Conservation (phyloP, 164 flowering plant genomes). For the Vitis riparia region DNA sequence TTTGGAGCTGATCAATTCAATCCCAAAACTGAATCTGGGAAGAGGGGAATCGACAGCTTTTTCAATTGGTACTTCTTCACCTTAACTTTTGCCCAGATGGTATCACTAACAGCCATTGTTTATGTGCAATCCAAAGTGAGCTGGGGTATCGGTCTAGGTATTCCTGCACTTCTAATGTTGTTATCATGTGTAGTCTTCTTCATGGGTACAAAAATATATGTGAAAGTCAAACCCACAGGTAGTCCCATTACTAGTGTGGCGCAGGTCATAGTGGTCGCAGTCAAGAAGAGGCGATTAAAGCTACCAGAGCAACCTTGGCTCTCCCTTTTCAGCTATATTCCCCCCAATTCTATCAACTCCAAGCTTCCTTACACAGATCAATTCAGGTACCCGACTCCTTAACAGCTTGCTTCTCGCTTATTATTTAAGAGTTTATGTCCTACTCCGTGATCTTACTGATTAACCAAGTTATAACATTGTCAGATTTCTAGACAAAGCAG, state of each 20-base stretch:
- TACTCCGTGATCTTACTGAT: background rate
- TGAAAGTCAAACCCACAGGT: slow-evolving; percentile 68
- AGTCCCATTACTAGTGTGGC: slow-evolving; percentile 57
- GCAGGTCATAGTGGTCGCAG: slow-evolving; percentile 62
- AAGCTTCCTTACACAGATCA: slow-evolving; percentile 63
- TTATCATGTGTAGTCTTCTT: slow-evolving; percentile 57
- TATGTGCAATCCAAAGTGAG: slow-evolving; percentile 73
- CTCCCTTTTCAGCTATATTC: slow-evolving; percentile 43
- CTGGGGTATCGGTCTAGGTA: slow-evolving; percentile 73
- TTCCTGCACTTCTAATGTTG: slow-evolving; percentile 69
- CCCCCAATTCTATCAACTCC: slow-evolving; percentile 47
- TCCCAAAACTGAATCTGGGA: slow-evolving; percentile 71
- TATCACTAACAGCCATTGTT: slow-evolving; percentile 72
- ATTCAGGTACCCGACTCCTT: slow-evolving; percentile 53
- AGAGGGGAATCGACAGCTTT: slow-evolving; percentile 74
- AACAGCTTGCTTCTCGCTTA: too few species aligned
- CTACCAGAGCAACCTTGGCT: slow-evolving; percentile 36
- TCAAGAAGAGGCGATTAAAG: slow-evolving; percentile 51
- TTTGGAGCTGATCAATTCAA: slow-evolving; percentile 95
- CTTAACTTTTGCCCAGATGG: slow-evolving; percentile 70
- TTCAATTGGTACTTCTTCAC: slow-evolving; percentile 97
- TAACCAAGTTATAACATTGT: background rate
- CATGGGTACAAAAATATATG: slow-evolving; percentile 59
- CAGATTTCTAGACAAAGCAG: slow-evolving; percentile 83
- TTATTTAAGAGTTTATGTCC: too few species aligned